Base-by-base conservation (phyloP, 1,284 basidiomycete genomes). In the Kalmanozyma brasiliensis region DNA sequence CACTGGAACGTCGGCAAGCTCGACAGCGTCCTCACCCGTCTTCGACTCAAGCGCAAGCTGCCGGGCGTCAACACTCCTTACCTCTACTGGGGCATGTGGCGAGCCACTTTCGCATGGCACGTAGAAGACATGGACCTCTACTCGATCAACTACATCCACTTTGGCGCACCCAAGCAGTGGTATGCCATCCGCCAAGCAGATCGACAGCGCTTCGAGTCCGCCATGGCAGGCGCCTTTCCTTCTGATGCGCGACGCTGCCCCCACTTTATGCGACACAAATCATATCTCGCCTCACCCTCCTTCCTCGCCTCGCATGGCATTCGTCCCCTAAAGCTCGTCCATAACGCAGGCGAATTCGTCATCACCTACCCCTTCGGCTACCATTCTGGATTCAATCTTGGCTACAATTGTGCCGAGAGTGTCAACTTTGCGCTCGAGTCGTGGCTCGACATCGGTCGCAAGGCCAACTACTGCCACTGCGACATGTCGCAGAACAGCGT, bases 1-100 rank as follows among this genome's bases (percentile, higher is more conserved):
- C 82, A 87, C 1, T 98, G 96, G 96, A 98, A 98, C 79, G 94
- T 98, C 17, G 93, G 91, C 1, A 86, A 89, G 80, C 87, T 99
- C 11, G 90, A 91, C 29, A 97, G 94, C 42, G 86, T 94, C 2
- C 87, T 98, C 30, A 90, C 90, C 16, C 89, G 93, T 14, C 85
- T 96, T n/a, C 85, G 86, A 20, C 87, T 91, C 47, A 88, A 88
- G 30, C 79, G 81, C 45, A 82, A 83, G 52, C 85, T 98, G 23
- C 94, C 94, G 0, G 95, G 95, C 24, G 95, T 99, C 48, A 98
- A 98, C 79, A 91, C 93, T 1, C 95, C 95, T 0, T 98, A 98
- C 82, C 87, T 98, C 4, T 98, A 98, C 83, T 98, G 96, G 83
- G 95, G 95, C 70, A 97, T 97, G 93, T 99, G 95, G 95, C 87